Percentiles rank a stretch among this genome's conserved stretches.
phyloP scores from a whole-genome alignment of 1,284 basidiomycete genomes.

The Rugosomyces carneus region DNA sequence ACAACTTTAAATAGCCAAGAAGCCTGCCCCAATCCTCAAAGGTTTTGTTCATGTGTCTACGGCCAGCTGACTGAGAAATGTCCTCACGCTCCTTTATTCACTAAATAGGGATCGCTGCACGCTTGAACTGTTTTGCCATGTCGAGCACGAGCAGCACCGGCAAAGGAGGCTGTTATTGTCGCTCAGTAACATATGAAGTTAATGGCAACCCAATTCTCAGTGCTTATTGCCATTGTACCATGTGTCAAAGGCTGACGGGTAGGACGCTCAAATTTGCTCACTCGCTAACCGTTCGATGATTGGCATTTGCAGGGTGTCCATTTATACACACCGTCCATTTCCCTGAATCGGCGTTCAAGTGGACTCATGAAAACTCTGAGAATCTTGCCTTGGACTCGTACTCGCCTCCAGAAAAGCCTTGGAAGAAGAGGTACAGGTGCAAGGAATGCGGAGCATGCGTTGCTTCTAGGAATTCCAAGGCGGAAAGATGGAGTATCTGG shows the following conservation, averaged over 20 bases:
- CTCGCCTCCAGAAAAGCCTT: slow-evolving; percentile 39
- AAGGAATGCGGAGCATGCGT: slow-evolving; percentile 48
- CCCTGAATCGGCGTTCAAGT: slow-evolving; percentile 39
- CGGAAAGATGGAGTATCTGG: slow-evolving; percentile 47
- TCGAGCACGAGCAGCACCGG: not conserved
- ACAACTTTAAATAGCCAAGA: no score
- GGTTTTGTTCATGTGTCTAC: no score
- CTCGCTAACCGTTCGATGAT: no score
- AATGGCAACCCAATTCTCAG: slow-evolving; percentile 42
- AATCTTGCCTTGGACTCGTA: slow-evolving; percentile 36
- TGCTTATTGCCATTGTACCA: slow-evolving; percentile 59
- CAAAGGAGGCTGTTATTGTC: slow-evolving; percentile 48
- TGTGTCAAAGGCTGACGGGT: slow-evolving; percentile 54
- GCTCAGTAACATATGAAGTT: slow-evolving; percentile 37
- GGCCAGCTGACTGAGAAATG: no score
- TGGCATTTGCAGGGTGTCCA: slow-evolving; percentile 42
- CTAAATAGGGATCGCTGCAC: no score
- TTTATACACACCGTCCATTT: slow-evolving; percentile 59
- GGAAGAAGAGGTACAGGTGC: slow-evolving; percentile 55
- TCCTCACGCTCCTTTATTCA: no score
- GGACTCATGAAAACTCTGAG: slow-evolving; percentile 39
- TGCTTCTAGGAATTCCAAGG: slow-evolving; percentile 42
- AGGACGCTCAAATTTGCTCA: no score
- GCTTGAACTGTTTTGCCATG: no score
- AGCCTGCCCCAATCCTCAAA: no score